phyloP scores from a whole-genome alignment of 1,284 basidiomycete species.

The Grifola frondosa region DNA sequence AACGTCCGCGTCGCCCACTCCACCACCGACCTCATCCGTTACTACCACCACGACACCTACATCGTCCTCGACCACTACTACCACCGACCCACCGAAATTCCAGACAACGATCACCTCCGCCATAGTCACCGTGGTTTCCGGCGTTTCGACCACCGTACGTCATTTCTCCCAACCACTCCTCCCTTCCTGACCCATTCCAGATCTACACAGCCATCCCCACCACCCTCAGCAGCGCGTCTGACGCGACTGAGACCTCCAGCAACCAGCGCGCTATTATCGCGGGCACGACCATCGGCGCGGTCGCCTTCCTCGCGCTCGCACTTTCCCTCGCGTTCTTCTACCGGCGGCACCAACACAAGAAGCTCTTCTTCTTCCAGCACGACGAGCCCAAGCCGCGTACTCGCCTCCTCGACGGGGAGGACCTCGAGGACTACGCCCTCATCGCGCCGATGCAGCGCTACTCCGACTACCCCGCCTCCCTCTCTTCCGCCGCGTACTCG shows the following conservation, averaged over 20 bases:
- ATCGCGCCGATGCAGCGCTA: conserved; percentile 30
- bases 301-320: conserved; percentile 38
- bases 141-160: conserved; percentile 14
- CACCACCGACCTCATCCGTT: conserved; percentile 10
- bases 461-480: conserved; percentile 32
- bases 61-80: conserved; percentile 9
- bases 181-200: not conserved
- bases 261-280: conserved; percentile 44
- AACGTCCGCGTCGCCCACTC: conserved; percentile 7
- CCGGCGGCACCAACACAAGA: conserved; percentile 42
- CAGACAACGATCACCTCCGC: conserved; percentile 15
- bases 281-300: conserved; percentile 45
- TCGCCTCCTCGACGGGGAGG: conserved; percentile 45
- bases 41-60: conserved; percentile 10
- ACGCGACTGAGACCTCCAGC: not conserved
- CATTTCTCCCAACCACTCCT: not conserved
- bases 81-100: conserved; percentile 8
- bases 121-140: conserved; percentile 15
- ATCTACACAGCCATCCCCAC: conserved; percentile 18
- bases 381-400: conserved; percentile 38
- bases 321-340: conserved; percentile 41
- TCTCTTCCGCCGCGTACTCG: conserved; percentile 15
- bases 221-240: conserved; percentile 12
- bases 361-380: conserved; percentile 38
- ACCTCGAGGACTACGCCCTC: conserved; percentile 41